Evolutionary conservation across 1,284 basidiomycete genomes (phyloP).

Genomic region (Leccinum angustisporum): DNA sequence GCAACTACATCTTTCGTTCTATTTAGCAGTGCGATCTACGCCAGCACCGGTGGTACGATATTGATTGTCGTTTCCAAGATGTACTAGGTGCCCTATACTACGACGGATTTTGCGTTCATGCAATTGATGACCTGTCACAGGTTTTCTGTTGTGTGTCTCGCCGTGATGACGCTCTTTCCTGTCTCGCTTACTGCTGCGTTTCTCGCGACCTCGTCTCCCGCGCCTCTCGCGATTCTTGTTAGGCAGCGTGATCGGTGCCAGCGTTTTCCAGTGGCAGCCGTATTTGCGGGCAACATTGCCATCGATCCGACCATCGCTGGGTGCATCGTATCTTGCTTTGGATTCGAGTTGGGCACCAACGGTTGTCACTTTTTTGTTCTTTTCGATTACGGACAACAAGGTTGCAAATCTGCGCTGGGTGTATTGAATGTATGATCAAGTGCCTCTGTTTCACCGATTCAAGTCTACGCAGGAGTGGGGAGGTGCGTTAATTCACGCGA

Average conservation of each 20-base stretch:
- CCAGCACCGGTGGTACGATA: slow-evolving; percentile 49
- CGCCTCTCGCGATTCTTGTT: slow-evolving; percentile 43
- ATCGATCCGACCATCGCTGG: slow-evolving; percentile 54
- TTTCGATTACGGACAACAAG: slow-evolving; percentile 52
- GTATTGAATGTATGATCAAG: slow-evolving; percentile 65
- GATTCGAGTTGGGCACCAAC: neutral
- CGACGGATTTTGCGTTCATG: neutral
- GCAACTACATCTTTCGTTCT: slow-evolving; percentile 51
- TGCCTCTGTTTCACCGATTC: slow-evolving; percentile 44
- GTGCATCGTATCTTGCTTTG: slow-evolving; percentile 36
- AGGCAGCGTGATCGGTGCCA: neutral
- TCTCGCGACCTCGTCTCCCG: slow-evolving; percentile 60
- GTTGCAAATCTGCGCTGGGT: slow-evolving; percentile 50
- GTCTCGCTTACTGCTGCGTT: slow-evolving; percentile 61
- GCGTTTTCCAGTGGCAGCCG: slow-evolving; percentile 17
- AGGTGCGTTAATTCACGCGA: slow-evolving; percentile 36
- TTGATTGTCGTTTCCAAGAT: slow-evolving; percentile 58
- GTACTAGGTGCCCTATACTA: slow-evolving; percentile 30
- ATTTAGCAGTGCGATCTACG: slow-evolving; percentile 57
- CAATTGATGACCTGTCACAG: slow-evolving; percentile 26
- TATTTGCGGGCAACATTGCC: slow-evolving; percentile 61
- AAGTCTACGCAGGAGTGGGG: slow-evolving; percentile 42
- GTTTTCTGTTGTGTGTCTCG: slow-evolving; percentile 64
- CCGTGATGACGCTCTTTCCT: slow-evolving; percentile 64
- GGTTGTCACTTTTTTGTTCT: slow-evolving; percentile 35